A percentile compares a stretch with the other conserved stretches of the same genome.
Conservation (phyloP, 345 rosid species). For the Heritiera littoralis region DNA sequence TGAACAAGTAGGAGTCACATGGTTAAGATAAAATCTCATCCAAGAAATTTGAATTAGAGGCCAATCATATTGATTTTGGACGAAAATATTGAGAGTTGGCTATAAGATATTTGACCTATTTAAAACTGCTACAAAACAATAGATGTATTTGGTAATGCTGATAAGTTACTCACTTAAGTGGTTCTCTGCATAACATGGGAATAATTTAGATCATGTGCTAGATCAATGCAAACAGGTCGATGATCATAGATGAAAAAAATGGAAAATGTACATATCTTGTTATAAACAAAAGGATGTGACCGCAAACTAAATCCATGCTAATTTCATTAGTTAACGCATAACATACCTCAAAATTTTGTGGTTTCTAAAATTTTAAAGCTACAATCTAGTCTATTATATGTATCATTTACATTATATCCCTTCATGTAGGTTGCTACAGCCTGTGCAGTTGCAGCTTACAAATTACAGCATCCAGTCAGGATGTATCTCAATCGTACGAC, state of each 20-base stretch:
- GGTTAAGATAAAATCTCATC: not conserved
- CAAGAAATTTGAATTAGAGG: not conserved
- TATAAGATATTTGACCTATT: not conserved
- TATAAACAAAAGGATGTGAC: not conserved
- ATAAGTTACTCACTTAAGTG: not conserved
- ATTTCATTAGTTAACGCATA: not conserved
- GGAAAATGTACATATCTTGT: not conserved
- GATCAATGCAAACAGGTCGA: not conserved
- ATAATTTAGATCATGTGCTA: not conserved
- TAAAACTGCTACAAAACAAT: not conserved
- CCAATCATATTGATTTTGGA: not conserved
- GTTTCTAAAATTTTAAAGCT: not conserved
- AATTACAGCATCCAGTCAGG: constrained; percentile 63
- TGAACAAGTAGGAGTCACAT: not conserved
- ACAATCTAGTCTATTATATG: not conserved
- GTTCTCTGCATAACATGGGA: not conserved
- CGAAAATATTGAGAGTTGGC: not conserved
- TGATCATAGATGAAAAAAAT: not conserved
- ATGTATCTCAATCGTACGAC: constrained; percentile 66
- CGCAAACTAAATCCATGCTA: not conserved
- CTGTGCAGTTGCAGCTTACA: constrained; percentile 76
- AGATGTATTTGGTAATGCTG: not conserved
- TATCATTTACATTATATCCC: not conserved
- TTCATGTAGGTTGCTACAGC: constrained; percentile 62
- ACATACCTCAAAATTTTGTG: not conserved